Conservation (phyloP, 345 rosid genomes). For the Psidium friedrichsthalianum region DNA sequence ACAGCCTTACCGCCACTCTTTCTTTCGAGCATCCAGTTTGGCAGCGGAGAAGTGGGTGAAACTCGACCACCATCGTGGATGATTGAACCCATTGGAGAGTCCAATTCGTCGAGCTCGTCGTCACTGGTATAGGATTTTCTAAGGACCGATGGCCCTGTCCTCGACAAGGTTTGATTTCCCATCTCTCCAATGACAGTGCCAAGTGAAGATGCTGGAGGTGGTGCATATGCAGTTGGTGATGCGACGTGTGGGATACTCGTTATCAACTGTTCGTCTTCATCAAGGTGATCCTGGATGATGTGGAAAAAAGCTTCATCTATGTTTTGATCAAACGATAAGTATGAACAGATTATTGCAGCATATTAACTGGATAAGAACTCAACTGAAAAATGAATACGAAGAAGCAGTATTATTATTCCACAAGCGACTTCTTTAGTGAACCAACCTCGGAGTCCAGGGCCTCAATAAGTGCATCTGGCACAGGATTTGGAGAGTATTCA, state of each 20-base stretch:
- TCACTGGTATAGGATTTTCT: conserved; percentile 73
- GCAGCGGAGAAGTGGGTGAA: conserved; percentile 22
- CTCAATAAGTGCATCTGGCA: conserved; percentile 52
- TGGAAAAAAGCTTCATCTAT: background rate
- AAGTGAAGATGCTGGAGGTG: conserved; percentile 49
- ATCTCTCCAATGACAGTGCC: conserved; percentile 42
- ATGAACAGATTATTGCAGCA: background rate
- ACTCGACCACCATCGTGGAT: conserved; percentile 21
- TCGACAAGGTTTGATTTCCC: conserved; percentile 23
- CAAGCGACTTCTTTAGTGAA: background rate
- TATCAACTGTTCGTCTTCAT: conserved; percentile 31
- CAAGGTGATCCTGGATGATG: conserved; percentile 30
- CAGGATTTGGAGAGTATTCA: conserved; percentile 71
- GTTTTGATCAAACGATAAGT: background rate
- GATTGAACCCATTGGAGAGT: conserved; percentile 51
- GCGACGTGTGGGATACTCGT: conserved; percentile 53
- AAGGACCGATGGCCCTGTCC: conserved; percentile 44
- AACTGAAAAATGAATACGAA: background rate
- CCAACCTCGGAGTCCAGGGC: conserved; percentile 65
- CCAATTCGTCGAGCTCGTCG: conserved; percentile 82
- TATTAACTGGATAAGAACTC: background rate
- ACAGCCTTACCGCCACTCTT: conserved; percentile 38
- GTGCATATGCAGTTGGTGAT: conserved; percentile 39
- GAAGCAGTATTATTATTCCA: conserved; percentile 12
- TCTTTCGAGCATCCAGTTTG: conserved; percentile 39